Base-by-base conservation (phyloP, 2,329 filamentous ascomycete species). In the Aspergillus caelatus region DNA sequence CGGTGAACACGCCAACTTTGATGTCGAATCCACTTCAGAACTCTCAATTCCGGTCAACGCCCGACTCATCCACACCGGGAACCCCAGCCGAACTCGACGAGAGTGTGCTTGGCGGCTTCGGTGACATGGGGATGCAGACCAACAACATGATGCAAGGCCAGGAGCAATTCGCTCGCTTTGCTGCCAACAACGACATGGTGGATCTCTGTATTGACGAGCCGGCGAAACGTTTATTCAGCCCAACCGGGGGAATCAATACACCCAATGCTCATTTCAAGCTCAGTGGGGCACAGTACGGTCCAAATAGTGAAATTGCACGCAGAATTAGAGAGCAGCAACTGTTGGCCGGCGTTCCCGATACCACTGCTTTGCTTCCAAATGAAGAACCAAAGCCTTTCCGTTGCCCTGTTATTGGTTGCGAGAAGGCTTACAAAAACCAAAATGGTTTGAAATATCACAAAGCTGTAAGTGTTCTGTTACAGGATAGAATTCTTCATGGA, bases 381-480 rank as follows among this genome's bases (percentile, higher is more conserved):
- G 94, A 98, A 76, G 94, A 99, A 76, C 93, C 96, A 73, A 99
- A 98, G 80, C 95, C 95, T 0, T 99, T 97, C 84, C 92, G 94
- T 77, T 99, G 95, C 74, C 95, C 95, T 1, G 95, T 99, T 57
- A 96, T 99, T 76, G 95, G 95, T 7, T 99, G 95, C 74, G 95
- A 98, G 79, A 99, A 99, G 84, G 94, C 95, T 0, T 99, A 99
- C 83, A 99, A 99, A 85, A 99, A 99, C 78, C 95, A 98, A 77
- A 99, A 99, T 71, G 95, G 95, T 57, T 84, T 99, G 62, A 99
- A 98, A 87, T 99, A 93, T 72, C 88, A 91, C 80, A 90, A 90
- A 80, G 82, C 85, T 74, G 86, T 87, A 81, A 79, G 85, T 81
- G 16, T 28, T 14, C 14, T 7, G 32, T 28, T 19, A 54, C n/a